phyloP scores from a whole-genome alignment of 371 early-diverging fungal genomes.

The Haplosporangium sp. region DNA sequence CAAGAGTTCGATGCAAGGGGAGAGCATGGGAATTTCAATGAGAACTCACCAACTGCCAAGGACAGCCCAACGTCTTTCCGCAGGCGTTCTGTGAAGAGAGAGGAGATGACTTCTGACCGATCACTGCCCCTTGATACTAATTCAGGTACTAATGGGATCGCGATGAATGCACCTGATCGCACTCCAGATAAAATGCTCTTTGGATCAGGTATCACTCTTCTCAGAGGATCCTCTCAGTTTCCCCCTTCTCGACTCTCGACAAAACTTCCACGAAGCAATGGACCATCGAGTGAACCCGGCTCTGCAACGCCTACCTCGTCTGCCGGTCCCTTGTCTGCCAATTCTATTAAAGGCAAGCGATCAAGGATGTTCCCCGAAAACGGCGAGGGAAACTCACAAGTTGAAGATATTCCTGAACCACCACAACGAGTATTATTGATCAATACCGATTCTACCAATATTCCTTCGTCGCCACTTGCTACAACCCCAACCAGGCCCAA shows the following conservation, averaged over 20 bases:
- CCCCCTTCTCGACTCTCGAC: conserved; percentile 27
- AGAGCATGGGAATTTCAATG: not conserved
- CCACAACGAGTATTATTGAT: not conserved
- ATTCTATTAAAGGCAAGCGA: conserved; percentile 19
- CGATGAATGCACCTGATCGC: not conserved
- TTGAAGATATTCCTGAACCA: not conserved
- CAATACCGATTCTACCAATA: not conserved
- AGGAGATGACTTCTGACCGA: not conserved
- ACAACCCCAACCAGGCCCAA: conserved; percentile 16
- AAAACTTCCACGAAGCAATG: conserved; percentile 1
- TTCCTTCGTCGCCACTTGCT: conserved; percentile 9
- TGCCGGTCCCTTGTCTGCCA: conserved; percentile 7
- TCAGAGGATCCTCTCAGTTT: conserved; percentile 24
- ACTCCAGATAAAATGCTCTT: conserved; percentile 22
- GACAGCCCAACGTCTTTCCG: conserved; percentile 4
- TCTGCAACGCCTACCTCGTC: not conserved
- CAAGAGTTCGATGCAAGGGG: conserved; percentile 5
- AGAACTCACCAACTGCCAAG: not conserved
- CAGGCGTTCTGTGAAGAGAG: not conserved
- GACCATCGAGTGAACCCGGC: not conserved
- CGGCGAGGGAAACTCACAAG: not conserved
- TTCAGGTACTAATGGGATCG: not conserved
- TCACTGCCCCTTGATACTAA: not conserved
- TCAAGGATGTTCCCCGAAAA: not conserved
- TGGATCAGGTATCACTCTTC: conserved; percentile 44